Percentiles rank a stretch among this genome's conserved stretches.
phyloP scores from a whole-genome alignment of 208 protist genomes.

The Kentomonas sorsogonicus region DNA sequence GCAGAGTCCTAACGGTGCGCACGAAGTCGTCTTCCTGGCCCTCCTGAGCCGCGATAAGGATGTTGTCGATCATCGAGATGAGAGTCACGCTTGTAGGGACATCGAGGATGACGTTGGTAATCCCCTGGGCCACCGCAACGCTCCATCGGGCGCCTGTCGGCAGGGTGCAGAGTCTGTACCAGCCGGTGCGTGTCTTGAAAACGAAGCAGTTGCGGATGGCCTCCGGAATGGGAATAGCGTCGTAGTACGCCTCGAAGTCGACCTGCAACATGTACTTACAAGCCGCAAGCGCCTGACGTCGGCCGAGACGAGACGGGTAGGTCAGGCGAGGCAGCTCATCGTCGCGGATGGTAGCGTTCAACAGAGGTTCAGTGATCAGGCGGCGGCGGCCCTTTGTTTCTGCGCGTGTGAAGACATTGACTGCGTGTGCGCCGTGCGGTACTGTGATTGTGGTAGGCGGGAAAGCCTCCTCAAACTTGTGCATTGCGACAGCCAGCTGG shows the following conservation, averaged over 20 bases:
- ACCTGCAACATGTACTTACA: constrained; percentile 23
- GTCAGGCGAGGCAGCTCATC: constrained; percentile 15
- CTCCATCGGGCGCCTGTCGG: constrained; percentile 27
- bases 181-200: constrained; percentile 5
- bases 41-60: constrained; percentile 21
- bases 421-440: constrained; percentile 12
- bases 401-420: constrained; percentile 24
- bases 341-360: constrained; percentile 26
- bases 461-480: too few relatives aligned
- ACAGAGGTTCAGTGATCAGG: constrained; percentile 30
- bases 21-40: constrained; percentile 21
- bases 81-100: constrained; percentile 14
- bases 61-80: constrained; percentile 25
- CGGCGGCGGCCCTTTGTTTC: constrained; percentile 26
- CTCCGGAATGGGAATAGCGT: constrained; percentile 22
- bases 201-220: constrained; percentile 17
- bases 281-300: constrained; percentile 12
- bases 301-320: constrained; percentile 11
- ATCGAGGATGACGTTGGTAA: constrained; percentile 18
- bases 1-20: constrained; percentile 8
- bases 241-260: constrained; percentile 35
- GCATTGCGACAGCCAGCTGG: too few relatives aligned
- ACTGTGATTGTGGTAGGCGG: too few relatives aligned
- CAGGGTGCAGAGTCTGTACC: constrained; percentile 16
- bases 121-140: constrained; percentile 18